phyloP scores from a whole-genome alignment of 1,284 basidiomycete genomes.

The Leccinum cinnamomeum region DNA sequence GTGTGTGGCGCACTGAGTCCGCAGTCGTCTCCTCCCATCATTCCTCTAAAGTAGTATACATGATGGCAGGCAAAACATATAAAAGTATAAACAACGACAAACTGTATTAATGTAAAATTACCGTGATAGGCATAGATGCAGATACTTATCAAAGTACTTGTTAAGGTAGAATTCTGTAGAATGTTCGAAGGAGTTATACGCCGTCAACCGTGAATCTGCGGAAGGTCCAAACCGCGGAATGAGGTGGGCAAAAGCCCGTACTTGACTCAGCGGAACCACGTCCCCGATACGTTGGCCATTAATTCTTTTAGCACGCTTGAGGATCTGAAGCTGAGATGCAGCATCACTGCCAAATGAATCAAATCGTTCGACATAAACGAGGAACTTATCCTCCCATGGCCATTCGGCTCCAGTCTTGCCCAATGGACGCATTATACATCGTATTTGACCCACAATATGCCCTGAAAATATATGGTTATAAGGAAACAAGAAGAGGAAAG shows the following conservation, averaged over 20 bases:
- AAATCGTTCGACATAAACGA: background rate
- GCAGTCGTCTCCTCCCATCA: background rate
- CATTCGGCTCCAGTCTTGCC: background rate
- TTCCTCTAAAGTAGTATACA: background rate
- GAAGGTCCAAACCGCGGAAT: background rate
- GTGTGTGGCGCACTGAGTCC: background rate
- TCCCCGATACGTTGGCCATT: background rate
- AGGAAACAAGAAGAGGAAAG: background rate
- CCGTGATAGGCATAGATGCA: background rate
- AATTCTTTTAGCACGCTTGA: background rate
- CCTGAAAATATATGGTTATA: background rate
- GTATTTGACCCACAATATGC: background rate
- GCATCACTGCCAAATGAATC: background rate
- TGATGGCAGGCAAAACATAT: background rate
- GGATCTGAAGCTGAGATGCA: background rate
- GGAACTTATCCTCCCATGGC: background rate
- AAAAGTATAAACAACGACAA: background rate
- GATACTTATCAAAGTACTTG: background rate
- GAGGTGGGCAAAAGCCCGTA: background rate
- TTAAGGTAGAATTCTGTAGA: background rate
- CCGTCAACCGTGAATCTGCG: background rate
- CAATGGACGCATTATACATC: background rate
- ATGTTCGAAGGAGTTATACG: background rate
- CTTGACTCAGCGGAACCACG: background rate
- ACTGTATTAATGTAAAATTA: background rate